Evolutionary conservation across 192 early-diverging fungal species (phyloP), one percentile per base, ranked within the genome.

Genomic region (Polychytrium aggregatum): DNA sequence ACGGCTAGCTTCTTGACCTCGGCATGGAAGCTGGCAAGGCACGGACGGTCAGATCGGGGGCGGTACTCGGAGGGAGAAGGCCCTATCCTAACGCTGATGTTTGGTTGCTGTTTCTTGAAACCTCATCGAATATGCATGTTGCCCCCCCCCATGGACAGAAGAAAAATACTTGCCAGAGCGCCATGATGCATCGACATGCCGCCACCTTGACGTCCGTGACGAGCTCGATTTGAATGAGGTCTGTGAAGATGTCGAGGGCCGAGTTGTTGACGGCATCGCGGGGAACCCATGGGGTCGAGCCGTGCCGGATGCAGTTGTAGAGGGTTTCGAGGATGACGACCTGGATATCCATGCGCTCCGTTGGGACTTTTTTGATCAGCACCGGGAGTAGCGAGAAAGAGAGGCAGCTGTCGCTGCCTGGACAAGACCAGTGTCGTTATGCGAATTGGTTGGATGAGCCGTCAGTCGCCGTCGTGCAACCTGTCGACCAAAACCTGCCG

Each of bases 111-210:
- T n/a, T n/a, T n/a, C n/a, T n/a, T n/a, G n/a, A n/a, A n/a, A n/a
- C n/a, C n/a, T n/a, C n/a, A n/a, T n/a, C n/a, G n/a, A n/a, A n/a
- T n/a, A n/a, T n/a, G n/a, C n/a, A n/a, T n/a, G n/a, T n/a, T n/a
- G n/a, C n/a, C n/a, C n/a, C n/a, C n/a, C n/a, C n/a, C n/a, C n/a
- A n/a, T n/a, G n/a, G n/a, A n/a, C n/a, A n/a, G n/a, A n/a, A n/a
- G n/a, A n/a, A n/a, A n/a, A n/a, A n/a, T n/a, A n/a, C n/a, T n/a
- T 60, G 71, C 72, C 72, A 67, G 1, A 77, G 52, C 45, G 55
- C 56, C 70, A 77, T 73, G 30, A 73, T 61, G 44, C 74, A 73
- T 41, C 58, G 50, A 21, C 54, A 55, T 8, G 55, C 61, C 1
- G 56, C 70, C 1, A 70, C 70, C 31, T 52, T 45, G 16, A 73